Evolutionary conservation across 441 rosid species (phyloP).

Genomic region (Raphanus hybrid): DNA sequence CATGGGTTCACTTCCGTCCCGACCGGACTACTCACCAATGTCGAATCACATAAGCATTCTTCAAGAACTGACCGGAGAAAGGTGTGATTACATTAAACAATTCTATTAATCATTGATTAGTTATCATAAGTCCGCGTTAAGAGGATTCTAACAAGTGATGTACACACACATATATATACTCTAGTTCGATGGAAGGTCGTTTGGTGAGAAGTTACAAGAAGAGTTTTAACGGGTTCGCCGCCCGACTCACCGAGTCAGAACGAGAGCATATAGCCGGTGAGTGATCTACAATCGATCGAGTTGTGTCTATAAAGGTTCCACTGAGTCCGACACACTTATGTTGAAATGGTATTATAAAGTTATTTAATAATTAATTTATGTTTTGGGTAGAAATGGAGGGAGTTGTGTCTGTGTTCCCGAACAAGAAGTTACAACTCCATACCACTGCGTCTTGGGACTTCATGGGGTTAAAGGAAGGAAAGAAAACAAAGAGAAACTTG

Average conservation of each 20-base stretch:
- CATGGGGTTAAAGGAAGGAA: conserved; percentile 42
- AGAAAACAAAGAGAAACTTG: neutral
- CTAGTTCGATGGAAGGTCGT: conserved; percentile 37
- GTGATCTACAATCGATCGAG: neutral
- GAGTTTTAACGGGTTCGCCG: conserved; percentile 36
- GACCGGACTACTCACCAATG: conserved; percentile 40
- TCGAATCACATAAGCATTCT: conserved; percentile 52
- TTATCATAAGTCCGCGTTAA: neutral
- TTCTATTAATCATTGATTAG: neutral
- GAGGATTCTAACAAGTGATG: conserved; percentile 5
- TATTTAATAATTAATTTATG: neutral
- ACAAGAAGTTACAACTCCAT: conserved; percentile 42
- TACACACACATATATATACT: neutral
- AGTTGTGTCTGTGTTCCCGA: conserved; percentile 58
- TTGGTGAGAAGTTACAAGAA: conserved; percentile 53
- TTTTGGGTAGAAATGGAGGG: neutral
- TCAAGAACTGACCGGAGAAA: conserved; percentile 34
- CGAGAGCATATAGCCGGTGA: conserved; percentile 9
- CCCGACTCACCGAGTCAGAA: conserved; percentile 18
- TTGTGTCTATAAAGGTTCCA: too few species aligned
- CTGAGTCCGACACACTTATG: neutral
- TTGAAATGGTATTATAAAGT: neutral
- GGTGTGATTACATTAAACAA: conserved; percentile 24
- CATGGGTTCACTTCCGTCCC: conserved; percentile 60
- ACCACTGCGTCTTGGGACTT: conserved; percentile 68